Base-by-base conservation (phyloP, 441 rosid species). In the Arabidopsis lyrata region DNA sequence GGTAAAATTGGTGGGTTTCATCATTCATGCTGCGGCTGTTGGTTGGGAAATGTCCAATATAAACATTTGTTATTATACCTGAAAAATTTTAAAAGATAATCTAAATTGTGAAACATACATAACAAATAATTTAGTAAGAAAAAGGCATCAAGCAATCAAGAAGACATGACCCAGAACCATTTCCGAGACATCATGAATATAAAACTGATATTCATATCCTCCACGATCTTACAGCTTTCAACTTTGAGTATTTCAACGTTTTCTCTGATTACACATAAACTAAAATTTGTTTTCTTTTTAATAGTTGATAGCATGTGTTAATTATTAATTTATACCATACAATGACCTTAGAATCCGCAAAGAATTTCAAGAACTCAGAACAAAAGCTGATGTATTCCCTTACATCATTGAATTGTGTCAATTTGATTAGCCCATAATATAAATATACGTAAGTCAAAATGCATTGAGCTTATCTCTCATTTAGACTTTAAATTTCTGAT, bases 311-410 rank as follows among this genome's bases (percentile, higher is more conserved):
- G 32, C 69, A 60, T 61, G 58, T 61, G 78, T 15, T 68, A 5
- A 54, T 32, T 55, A 54, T 75, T 62, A 60, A 0, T 61, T 24
- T 61, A 68, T 61, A 8, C 45, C 13, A 55, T 7, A 11, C 9
- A 36, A 11, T 50, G 54, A 49, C 67, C 41, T 5, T 36, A 45
- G 12, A 49, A 60, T 10, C 45, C 38, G 75, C 16, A 53, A 2
- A 54, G 6, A 0, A 15, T 20, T 63, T 76, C 47, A 76, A 70
- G 60, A 76, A 70, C 24, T 63, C 27, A 15, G 3, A 76, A 15
- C 5, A 15, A 65, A 55, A 70, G 75, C 73, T 73, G 82, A 83
- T 66, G 79, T 71, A 78, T 24, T 56, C 58, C 22, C 79, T 85
- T 76, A 74, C 86, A 72, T 82, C 83, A 81, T 52, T 75, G 34